Evolutionary conservation across 371 early-diverging fungal genomes (phyloP), one percentile per base, ranked within the genome.

Genomic region (Syncephalastrum sp.): DNA sequence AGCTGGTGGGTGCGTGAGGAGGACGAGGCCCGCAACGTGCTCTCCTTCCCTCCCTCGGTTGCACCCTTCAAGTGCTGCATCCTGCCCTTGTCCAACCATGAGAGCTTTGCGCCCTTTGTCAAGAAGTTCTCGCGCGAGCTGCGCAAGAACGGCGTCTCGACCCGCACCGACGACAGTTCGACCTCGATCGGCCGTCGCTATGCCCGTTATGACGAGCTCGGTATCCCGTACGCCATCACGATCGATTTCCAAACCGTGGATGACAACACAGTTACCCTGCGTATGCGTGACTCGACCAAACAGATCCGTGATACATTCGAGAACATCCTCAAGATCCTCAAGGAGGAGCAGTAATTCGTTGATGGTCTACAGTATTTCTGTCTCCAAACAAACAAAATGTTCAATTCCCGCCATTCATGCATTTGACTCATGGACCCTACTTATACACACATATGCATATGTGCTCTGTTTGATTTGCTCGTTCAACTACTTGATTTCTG

Each of bases 181-280:
- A 85, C 89, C 4, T 87, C 97, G 16, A 99, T 99, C 67, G 99
- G 99, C 56, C 91, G 93, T 64, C 91, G 99, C 65, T 99, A 99
- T 76, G 85, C 99, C 12, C 91, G 97, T 63, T 96, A 95, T 72
- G 99, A 99, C 80, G 99, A 99, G 77, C 77, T 99, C 48, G 99
- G 99, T 60, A 95, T 95, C 52, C 99, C 99, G 38, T 99, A 95
- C 77, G 99, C 92, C 51, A 84, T 99, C 68, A 99, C 99, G 7
- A 87, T 99, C 46, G 99, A 99, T 81, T 94, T 94, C 85, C 92
- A 96, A 64, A 95, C 99, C n/a, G 86, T 92, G 23, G 79, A 92
- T 59, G 99, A 99, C 70, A 68, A 76, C 60, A 94, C 94, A 21
- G 94, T 98, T 27, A 99, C 99, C 19, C 84, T 99, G 42, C 89